Percentiles rank a stretch among this genome's conserved stretches.
Conservation (phyloP, 1,139 yeast species). For the Trichomonascaceae sp. region DNA sequence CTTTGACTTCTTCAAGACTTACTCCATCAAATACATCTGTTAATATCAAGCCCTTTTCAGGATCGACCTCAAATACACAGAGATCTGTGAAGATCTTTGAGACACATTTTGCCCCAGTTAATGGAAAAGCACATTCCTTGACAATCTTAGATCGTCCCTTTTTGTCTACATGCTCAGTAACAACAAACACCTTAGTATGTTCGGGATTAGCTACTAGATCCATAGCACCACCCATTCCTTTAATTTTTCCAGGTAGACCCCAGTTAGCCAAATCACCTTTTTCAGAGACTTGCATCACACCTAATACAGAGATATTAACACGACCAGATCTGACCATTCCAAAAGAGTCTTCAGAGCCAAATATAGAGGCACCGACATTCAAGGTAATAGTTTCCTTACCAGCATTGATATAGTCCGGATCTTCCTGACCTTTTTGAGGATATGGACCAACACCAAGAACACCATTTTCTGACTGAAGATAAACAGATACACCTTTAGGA, state of each 20-base stretch:
- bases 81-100: slow-evolving; percentile 41
- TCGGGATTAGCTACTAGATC: slow-evolving; percentile 44
- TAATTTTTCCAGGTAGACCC: slow-evolving; percentile 43
- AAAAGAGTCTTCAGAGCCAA: slow-evolving; percentile 44
- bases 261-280: slow-evolving; percentile 44
- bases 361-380: slow-evolving; percentile 38
- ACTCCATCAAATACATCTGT: slow-evolving; percentile 36
- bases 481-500: slow-evolving; percentile 32
- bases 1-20: slow-evolving; percentile 35
- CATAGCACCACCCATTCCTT: slow-evolving; percentile 50
- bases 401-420: slow-evolving; percentile 42
- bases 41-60: slow-evolving; percentile 34
- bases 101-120: slow-evolving; percentile 42
- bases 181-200: slow-evolving; percentile 38
- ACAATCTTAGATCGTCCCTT: slow-evolving; percentile 42
- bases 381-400: slow-evolving; percentile 44
- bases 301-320: slow-evolving; percentile 38
- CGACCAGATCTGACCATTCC: slow-evolving; percentile 43
- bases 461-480: slow-evolving; percentile 43
- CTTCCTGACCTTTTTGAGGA: slow-evolving; percentile 38
- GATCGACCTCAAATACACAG: slow-evolving; percentile 42
- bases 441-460: slow-evolving; percentile 42
- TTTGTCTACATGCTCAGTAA: slow-evolving; percentile 42
- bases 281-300: slow-evolving; percentile 42
- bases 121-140: slow-evolving; percentile 38